Evolutionary conservation across 1,284 basidiomycete species (phyloP).

Genomic region (Cutaneotrichosporon sp.): DNA sequence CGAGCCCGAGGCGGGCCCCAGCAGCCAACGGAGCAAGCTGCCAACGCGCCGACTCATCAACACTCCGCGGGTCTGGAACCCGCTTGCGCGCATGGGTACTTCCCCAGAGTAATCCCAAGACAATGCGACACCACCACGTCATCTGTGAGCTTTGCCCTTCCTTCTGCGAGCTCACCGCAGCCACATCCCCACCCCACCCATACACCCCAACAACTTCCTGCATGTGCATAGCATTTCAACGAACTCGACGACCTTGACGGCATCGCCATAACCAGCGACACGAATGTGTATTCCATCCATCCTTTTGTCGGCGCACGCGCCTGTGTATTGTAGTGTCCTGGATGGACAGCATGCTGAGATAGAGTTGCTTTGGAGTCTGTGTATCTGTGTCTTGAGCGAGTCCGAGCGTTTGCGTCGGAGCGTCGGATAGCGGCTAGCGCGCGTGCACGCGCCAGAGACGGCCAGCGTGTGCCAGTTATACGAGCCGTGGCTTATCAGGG

Average conservation of each 20-base stretch:
- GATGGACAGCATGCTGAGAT: background rate
- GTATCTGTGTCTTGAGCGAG: too few relatives aligned
- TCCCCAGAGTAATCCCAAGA: background rate
- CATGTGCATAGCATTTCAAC: slow-evolving; percentile 5
- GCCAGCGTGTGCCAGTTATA: background rate
- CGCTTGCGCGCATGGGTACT: background rate
- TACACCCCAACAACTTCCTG: background rate
- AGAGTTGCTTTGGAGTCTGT: too few relatives aligned
- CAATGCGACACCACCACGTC: background rate
- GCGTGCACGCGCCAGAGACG: background rate
- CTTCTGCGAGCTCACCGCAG: background rate
- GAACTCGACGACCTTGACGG: background rate
- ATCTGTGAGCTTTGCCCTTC: too few relatives aligned
- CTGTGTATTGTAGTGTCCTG: slow-evolving; percentile 8
- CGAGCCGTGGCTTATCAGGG: background rate
- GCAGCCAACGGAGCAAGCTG: slow-evolving; percentile 10
- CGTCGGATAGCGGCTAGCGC: background rate
- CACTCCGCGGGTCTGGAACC: slow-evolving; percentile 12
- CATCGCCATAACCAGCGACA: background rate
- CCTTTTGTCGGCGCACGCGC: background rate
- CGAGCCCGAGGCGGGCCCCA: background rate
- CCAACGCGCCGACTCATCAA: slow-evolving; percentile 6
- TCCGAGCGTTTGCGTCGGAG: background rate
- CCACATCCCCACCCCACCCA: background rate
- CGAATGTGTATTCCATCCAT: slow-evolving; percentile 9